Conservation (phyloP, 148 eudicot genomes). For the Fagopyrum esculentum region DNA sequence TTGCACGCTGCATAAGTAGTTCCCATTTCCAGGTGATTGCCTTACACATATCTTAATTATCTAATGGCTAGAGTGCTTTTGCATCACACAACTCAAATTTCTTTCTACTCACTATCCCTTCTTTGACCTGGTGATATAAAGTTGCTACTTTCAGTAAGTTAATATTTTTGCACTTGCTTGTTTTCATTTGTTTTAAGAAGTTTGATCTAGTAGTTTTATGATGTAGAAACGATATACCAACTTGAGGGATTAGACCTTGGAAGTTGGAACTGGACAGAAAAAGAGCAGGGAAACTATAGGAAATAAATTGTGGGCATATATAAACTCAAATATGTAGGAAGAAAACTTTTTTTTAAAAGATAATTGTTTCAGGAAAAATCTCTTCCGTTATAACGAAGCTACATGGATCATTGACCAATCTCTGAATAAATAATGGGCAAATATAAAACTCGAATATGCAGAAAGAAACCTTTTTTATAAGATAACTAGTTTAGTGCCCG, state of each 20-base stretch:
- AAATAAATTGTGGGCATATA: not conserved
- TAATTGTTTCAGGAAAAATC: not conserved
- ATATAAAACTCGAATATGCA: not conserved
- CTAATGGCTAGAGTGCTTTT: not conserved
- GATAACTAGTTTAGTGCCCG: no score
- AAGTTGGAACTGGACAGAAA: no score
- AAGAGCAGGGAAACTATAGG: not conserved
- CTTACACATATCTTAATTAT: not conserved
- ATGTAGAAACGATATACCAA: no score
- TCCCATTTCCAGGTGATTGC: conserved; percentile 62
- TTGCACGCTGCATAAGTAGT: conserved; percentile 60
- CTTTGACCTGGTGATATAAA: not conserved
- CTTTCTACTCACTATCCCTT: not conserved
- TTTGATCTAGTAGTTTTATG: no score
- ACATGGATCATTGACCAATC: not conserved
- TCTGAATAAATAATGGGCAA: not conserved
- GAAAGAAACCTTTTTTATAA: not conserved
- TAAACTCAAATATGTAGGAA: not conserved
- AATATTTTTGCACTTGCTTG: not conserved
- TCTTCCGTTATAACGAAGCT: not conserved
- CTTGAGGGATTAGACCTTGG: no score
- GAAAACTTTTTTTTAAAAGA: not conserved
- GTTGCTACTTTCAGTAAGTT: no score
- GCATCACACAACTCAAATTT: not conserved
- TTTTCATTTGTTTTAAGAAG: not conserved